A percentile compares a stretch with the other conserved stretches of the same genome.
These are phyloP conservation scores for Adansonia gregorii DNA, from an alignment of 441 rosid species.

Conservation along the genomic window DNA sequence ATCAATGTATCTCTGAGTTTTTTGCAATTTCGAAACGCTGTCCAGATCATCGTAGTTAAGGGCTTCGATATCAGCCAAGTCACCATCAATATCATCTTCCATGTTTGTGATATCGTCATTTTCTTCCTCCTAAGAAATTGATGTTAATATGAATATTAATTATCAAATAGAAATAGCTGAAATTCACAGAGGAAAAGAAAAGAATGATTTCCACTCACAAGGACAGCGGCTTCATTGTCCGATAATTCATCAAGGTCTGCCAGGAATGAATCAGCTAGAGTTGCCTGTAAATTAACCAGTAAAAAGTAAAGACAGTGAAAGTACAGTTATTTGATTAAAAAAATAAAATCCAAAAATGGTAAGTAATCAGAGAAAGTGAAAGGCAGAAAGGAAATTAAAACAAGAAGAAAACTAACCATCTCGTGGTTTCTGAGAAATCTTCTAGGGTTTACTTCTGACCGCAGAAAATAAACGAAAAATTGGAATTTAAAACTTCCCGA, in stretches of 20 bases:
- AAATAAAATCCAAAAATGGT: not conserved
- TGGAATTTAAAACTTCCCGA: no score
- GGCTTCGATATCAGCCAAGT: conserved; percentile 63
- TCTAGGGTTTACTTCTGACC: no score
- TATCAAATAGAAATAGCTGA: not conserved
- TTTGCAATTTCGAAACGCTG: conserved; percentile 77
- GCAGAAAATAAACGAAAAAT: no score
- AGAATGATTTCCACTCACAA: conserved; percentile 43
- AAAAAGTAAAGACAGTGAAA: conserved; percentile 6
- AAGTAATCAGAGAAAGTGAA: not conserved
- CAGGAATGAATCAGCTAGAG: conserved; percentile 87
- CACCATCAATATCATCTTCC: conserved; percentile 81
- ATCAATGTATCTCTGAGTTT: conserved; percentile 70
- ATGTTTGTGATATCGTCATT: conserved; percentile 58
- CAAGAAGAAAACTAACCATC: conserved; percentile 25
- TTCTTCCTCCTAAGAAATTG: conserved; percentile 60
- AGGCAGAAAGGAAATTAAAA: not conserved
- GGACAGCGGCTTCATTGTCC: conserved; percentile 74
- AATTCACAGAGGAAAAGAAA: not conserved
- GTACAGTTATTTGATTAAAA: not conserved
- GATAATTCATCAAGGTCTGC: conserved; percentile 93
- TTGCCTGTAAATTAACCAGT: conserved; percentile 51
- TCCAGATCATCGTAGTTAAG: conserved; percentile 86
- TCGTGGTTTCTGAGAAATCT: no score
- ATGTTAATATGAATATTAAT: not conserved